Conservation (phyloP, 306 rosid genomes). For the Coriaria nepalensis region DNA sequence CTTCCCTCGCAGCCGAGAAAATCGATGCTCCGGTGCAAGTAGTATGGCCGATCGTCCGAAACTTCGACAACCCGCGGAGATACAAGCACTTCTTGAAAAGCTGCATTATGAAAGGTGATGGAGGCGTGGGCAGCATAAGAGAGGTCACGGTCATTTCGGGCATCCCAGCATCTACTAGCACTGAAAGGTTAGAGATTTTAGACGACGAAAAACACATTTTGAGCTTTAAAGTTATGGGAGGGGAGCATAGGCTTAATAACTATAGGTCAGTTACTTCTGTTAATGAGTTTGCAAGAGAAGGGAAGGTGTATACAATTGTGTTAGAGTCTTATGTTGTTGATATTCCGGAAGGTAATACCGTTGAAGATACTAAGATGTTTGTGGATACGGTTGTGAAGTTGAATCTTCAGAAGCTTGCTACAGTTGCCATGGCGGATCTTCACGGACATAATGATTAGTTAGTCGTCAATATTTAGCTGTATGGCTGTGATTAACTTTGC, state of each 20-base stretch:
- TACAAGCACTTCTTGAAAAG: conserved; percentile 1
- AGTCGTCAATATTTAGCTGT: too few relatives aligned
- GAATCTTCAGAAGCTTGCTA: conserved; percentile 6
- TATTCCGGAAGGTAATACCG: neutral
- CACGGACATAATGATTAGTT: neutral
- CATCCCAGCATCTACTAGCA: conserved; percentile 5
- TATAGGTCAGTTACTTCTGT: conserved; percentile 3
- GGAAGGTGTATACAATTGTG: neutral
- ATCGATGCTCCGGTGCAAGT: neutral
- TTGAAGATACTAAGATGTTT: conserved; percentile 4
- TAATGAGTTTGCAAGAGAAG: conserved; percentile 3
- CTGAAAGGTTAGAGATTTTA: conserved; percentile 2
- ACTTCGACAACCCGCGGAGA: conserved; percentile 1
- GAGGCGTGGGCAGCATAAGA: neutral
- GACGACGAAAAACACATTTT: neutral
- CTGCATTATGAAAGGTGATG: conserved; percentile 6
- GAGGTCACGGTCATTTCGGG: conserved; percentile 1
- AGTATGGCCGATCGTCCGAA: conserved; percentile 2
- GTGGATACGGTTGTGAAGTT: conserved; percentile 7
- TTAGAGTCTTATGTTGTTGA: conserved; percentile 2
- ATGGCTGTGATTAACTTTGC: too few relatives aligned
- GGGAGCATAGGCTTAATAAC: conserved; percentile 1
- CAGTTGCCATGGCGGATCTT: neutral
- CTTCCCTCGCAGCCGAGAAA: neutral
- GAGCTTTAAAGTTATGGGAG: conserved; percentile 7